phyloP scores from a whole-genome alignment of 768 basidiomycete species.

The Tremella yokohamensis region DNA sequence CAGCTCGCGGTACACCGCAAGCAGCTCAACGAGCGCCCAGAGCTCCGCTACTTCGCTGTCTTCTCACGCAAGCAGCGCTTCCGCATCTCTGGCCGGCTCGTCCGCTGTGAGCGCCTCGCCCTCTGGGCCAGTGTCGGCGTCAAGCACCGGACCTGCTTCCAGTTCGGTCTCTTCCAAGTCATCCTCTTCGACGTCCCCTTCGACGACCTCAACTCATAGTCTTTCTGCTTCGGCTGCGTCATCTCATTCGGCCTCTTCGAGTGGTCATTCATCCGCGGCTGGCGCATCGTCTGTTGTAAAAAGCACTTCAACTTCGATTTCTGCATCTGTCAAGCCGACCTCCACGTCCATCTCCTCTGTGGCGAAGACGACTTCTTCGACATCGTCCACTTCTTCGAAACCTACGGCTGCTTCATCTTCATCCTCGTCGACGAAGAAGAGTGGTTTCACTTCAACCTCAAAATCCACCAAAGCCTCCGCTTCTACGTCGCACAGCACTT shows the following conservation, averaged over 20 bases:
- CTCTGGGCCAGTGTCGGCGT: too few species aligned
- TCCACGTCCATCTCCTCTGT: not conserved
- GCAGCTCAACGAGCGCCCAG: not conserved
- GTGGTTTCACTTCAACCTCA: not conserved
- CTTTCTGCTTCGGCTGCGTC: slow-evolving; percentile 2
- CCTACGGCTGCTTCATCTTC: not conserved
- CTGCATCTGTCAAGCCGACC: not conserved
- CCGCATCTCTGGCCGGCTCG: too few species aligned
- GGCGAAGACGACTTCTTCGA: not conserved
- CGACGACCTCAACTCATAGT: not conserved
- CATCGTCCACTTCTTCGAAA: not conserved
- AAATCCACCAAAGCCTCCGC: too few species aligned
- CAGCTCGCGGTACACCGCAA: not conserved
- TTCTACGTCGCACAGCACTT: slow-evolving; percentile 3
- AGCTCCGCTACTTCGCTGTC: too few species aligned
- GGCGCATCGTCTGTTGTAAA: not conserved
- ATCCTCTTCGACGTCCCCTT: not conserved
- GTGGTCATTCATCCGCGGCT: not conserved
- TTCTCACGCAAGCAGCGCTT: too few species aligned
- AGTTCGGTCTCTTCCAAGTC: not conserved
- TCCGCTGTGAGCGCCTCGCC: too few species aligned
- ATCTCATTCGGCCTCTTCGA: not conserved
- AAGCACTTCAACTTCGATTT: not conserved
- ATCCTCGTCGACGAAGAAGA: not conserved
- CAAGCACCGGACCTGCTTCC: too few species aligned